Evolutionary conservation across 1,284 basidiomycete genomes (phyloP), one percentile per base, ranked within the genome.

Genomic region (Rhizoctonia solani): DNA sequence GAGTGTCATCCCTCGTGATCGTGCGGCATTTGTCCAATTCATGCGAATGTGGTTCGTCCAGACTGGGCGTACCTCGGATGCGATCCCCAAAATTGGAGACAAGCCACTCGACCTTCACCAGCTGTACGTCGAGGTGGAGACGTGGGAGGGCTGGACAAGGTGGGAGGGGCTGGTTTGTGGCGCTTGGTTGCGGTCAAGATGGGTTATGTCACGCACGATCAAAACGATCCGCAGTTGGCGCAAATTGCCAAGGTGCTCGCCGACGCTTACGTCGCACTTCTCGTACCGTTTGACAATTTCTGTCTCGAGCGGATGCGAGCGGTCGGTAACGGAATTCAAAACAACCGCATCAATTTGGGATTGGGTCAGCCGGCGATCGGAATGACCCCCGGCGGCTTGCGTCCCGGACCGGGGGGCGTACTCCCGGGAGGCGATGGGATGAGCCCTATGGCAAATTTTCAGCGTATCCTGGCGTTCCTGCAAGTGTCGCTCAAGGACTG

Each of bases 181-280:
- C 59, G 49, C 47, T 37, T 63, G 4, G 59, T 63, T 42, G 59
- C 59, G 32, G 49, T 63, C 21, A 63, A 63, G 59, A 63, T 63
- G 59, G 59, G 59, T 25, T 63, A 63, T 37, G 59, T 63, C 14
- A 53, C 47, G 9, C 44, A 50, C 46, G 56, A 61, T n/a, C 59
- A 63, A 42, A 53, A 63, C 49, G 59, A 63, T 27, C 59, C 47
- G 3, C 59, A 63, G 27, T 29, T 63, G 3, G 47, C 23, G 25
- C 59, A 63, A 3, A 63, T 63, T 30, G 59, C 59, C 32, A 50
- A 52, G 59, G 34, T 63, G 23, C 59, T 63, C 23, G 59, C 59
- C 23, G 59, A 63, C 13, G 37, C 59, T n/a, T 63, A 63, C 16
- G 37, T n/a, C 59, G 37, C 46, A 1, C 49, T 63, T n/a, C 49